Percentiles rank a stretch among this genome's conserved stretches.
Evolutionary conservation across 352 stramenopile species (phyloP).

Genomic region (Aphanomyces invadans): DNA sequence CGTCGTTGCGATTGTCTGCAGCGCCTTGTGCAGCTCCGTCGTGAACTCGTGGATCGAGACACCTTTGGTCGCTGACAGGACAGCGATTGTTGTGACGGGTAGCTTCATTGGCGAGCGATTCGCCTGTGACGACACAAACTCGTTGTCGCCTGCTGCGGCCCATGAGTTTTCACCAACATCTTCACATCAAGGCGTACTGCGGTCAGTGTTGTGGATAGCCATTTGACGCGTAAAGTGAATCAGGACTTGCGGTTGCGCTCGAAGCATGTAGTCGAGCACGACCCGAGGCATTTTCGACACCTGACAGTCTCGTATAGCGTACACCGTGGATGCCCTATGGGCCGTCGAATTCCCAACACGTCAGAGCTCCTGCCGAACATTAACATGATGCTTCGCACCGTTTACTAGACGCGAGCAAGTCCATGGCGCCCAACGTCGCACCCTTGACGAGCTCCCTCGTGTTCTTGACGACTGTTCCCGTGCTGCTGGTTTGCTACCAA

Average conservation of each 20-base stretch:
- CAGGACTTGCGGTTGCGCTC: slow-evolving; percentile 49
- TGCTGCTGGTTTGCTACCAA: slow-evolving; percentile 24
- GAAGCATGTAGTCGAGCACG: slow-evolving; percentile 81
- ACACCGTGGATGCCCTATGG: slow-evolving; percentile 62
- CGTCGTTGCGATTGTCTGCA: slow-evolving; percentile 52
- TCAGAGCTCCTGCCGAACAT: background rate
- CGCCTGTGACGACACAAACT: slow-evolving; percentile 6
- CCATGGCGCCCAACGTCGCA: slow-evolving; percentile 67
- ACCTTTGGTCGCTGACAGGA: slow-evolving; percentile 70
- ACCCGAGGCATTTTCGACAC: slow-evolving; percentile 82
- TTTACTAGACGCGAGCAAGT: slow-evolving; percentile 65
- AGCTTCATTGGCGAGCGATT: background rate
- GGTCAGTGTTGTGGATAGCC: slow-evolving; percentile 3
- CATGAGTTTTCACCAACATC: background rate
- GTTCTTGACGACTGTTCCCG: slow-evolving; percentile 57
- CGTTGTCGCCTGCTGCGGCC: slow-evolving; percentile 1
- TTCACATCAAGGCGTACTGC: background rate
- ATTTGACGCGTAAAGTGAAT: slow-evolving; percentile 66
- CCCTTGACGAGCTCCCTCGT: slow-evolving; percentile 73
- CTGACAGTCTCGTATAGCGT: slow-evolving; percentile 78
- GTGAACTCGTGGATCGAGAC: slow-evolving; percentile 71
- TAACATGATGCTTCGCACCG: slow-evolving; percentile 24
- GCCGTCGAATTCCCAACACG: background rate
- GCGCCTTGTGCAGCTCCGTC: slow-evolving; percentile 42
- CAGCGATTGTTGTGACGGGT: slow-evolving; percentile 43